Conservation (phyloP, 2,329 filamentous ascomycete species). For the Tympanopsis confertula region DNA sequence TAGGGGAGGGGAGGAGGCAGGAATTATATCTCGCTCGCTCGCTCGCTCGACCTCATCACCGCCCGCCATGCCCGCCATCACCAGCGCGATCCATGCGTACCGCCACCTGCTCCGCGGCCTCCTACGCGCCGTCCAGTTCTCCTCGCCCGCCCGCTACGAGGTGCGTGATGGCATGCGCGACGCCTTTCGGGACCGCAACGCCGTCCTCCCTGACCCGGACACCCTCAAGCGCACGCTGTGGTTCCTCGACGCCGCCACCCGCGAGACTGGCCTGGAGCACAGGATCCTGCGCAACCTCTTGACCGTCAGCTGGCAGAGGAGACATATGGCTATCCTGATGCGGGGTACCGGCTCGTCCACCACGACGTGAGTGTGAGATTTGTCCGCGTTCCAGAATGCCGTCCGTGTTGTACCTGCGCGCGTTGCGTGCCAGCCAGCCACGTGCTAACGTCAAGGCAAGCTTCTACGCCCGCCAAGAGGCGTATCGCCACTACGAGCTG, state of each 20-base stretch:
- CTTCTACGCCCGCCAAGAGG: conserved; percentile 9
- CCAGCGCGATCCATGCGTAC: conserved; percentile 59
- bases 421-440: conserved; percentile 5
- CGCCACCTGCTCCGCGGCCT: conserved; percentile 55
- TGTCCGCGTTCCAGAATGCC: no score
- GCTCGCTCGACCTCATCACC: no score
- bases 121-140: conserved; percentile 62
- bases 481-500: conserved; percentile 53
- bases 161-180: conserved; percentile 45
- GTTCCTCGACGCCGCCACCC: conserved; percentile 57
- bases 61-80: no score
- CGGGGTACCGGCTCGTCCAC: conserved; percentile 12
- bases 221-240: conserved; percentile 54
- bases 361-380: conserved; percentile 9
- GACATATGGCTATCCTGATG: conserved; percentile 11
- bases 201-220: conserved; percentile 32
- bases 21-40: no score
- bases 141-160: conserved; percentile 54
- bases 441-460: conserved; percentile 9
- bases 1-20: no score
- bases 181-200: conserved; percentile 41
- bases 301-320: conserved; percentile 29
- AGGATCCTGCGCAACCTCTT: conserved; percentile 60
- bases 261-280: conserved; percentile 58
- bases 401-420: conserved; percentile 8